phyloP scores from a whole-genome alignment of 1,284 basidiomycete species.

The Athelia sp. region DNA sequence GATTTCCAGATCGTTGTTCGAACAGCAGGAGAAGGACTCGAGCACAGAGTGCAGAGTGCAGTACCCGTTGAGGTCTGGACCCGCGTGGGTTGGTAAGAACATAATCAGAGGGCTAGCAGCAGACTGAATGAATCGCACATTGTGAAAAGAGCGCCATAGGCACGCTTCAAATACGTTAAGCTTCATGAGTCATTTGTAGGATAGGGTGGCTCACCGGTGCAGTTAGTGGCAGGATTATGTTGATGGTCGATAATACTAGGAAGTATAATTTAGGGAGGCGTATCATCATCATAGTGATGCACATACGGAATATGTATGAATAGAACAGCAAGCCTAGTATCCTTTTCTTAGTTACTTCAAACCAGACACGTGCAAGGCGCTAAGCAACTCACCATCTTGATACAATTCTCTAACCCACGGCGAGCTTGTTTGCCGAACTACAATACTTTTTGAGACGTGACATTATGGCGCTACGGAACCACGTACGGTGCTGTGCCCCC shows the following conservation, averaged over 20 bases:
- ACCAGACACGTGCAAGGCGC: too few relatives aligned
- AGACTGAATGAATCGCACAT: slow-evolving; percentile 19
- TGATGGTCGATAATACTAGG: slow-evolving; percentile 33
- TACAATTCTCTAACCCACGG: slow-evolving; percentile 34
- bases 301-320: slow-evolving; percentile 31
- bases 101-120: not conserved
- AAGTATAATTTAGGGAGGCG: not conserved
- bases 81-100: too few relatives aligned
- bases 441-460: slow-evolving; percentile 1
- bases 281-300: not conserved
- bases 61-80: slow-evolving; percentile 36
- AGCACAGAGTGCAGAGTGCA: slow-evolving; percentile 38
- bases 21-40: slow-evolving; percentile 36
- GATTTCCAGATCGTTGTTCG: slow-evolving; percentile 18
- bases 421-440: slow-evolving; percentile 30
- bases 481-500: slow-evolving; percentile 32
- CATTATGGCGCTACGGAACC: not conserved
- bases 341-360: not conserved
- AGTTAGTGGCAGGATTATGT: slow-evolving; percentile 32
- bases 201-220: slow-evolving; percentile 27
- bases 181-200: slow-evolving; percentile 11
- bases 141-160: slow-evolving; percentile 29
- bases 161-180: slow-evolving; percentile 13
- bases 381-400: slow-evolving; percentile 29
- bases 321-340: slow-evolving; percentile 35